phyloP scores from a whole-genome alignment of 139 green algal genomes.

The Haematococcus lacustris region DNA sequence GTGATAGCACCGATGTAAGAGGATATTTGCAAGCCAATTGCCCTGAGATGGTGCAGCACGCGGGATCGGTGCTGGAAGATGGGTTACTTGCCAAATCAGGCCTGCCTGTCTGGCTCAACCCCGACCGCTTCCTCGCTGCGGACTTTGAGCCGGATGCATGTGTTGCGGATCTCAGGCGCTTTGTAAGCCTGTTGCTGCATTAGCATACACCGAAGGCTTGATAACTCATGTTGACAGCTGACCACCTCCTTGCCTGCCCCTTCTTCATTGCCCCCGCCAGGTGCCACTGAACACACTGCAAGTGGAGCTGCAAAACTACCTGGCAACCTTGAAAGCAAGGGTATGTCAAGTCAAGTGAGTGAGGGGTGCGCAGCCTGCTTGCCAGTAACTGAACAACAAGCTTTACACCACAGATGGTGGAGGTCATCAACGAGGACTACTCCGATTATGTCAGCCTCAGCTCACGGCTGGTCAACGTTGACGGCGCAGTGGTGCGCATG shows the following conservation, averaged over 20 bases:
- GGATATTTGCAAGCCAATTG: too few relatives aligned
- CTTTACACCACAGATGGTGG: constrained; percentile 57
- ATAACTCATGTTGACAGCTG: neutral
- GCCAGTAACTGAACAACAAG: constrained; percentile 25
- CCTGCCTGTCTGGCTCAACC: constrained; percentile 74
- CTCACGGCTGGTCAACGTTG: constrained; percentile 76
- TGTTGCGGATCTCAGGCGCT: constrained; percentile 71
- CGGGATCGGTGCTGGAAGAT: too few relatives aligned
- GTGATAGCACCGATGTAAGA: too few relatives aligned
- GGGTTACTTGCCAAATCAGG: too few relatives aligned
- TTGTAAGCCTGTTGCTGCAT: constrained; percentile 39
- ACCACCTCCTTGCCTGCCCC: neutral
- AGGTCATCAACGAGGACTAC: constrained; percentile 95
- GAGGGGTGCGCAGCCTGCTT: neutral
- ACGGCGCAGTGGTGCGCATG: constrained; percentile 80
- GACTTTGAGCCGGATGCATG: constrained; percentile 68
- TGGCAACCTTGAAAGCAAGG: constrained; percentile 64
- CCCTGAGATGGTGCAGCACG: too few relatives aligned
- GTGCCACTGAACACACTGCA: constrained; percentile 80
- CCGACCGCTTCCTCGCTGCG: constrained; percentile 56
- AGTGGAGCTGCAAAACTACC: constrained; percentile 66
- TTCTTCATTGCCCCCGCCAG: constrained; percentile 41
- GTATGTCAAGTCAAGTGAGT: constrained; percentile 20
- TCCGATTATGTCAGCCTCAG: constrained; percentile 86
- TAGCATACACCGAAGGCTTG: neutral